Base-by-base conservation (phyloP, 2,329 filamentous ascomycete genomes). In the Epichloe sylvatica region DNA sequence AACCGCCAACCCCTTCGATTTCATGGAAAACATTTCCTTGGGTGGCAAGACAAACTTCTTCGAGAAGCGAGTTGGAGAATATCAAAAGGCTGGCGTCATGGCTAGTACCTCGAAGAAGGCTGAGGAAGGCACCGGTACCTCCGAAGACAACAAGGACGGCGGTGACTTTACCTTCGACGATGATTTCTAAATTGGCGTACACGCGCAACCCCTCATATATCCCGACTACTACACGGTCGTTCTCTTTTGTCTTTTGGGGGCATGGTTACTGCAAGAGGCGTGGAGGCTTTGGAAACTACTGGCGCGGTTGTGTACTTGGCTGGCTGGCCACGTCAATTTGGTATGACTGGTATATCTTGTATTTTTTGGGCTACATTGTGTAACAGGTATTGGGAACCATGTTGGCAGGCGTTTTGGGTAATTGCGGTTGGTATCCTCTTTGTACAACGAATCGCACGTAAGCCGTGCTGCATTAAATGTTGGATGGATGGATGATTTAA, bases 11-110 rank as follows among this genome's bases (percentile, higher is more conserved):
- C 92, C 92, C 66, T 98, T 98, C 68, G 92, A 98, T 77, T 98
- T 98, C 71, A 98, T 98, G 92, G 92, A 98, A 79, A 96, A 95
- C 73, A 98, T 98, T 70, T 97, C 92, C 21, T 80, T 98, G 11
- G 87, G 89, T 47, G 92, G 92, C 71, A 98, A 98, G 86, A 98
- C 92, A 68, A 98, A 98, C 82, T 98, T 98, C 81, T 98, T 98
- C 68, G 92, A 98, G 84, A 98, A 98, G 86, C 88, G 92, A 61
- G 92, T 98, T 51, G 92, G 84, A 67, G 92, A 98, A 65, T 98
- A 98, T 80, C 92, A 98, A 74, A 98, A 98, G 80, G 90, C 92
- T 37, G 92, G 92, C 75, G 91, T 98, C 69, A 94, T 98, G 88
- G 84, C 84, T 63, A 90, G 86, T 73, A 86, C 83, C 12, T 50